Conservation (phyloP, 371 early-diverging fungal genomes). For the Rhizomucor miehei region DNA sequence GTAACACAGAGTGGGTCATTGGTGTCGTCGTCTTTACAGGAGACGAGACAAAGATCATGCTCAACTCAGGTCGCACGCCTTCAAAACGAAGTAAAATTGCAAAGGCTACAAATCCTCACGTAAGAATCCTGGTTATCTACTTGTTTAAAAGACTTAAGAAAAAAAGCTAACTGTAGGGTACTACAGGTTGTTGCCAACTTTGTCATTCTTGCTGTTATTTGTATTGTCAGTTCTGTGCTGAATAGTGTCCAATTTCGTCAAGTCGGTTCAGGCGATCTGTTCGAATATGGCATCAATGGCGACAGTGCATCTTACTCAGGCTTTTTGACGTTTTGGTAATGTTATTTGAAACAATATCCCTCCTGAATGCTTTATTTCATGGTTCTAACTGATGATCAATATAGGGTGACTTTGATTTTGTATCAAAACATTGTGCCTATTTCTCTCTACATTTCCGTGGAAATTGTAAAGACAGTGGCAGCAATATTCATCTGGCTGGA, state of each 20-base stretch:
- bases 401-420: slow-evolving; percentile 52
- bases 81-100: slow-evolving; percentile 95
- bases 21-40: slow-evolving; percentile 87
- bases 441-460: slow-evolving; percentile 95
- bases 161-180: background rate
- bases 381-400: slow-evolving; percentile 57
- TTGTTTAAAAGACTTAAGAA: background rate
- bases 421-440: slow-evolving; percentile 81
- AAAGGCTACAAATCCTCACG: slow-evolving; percentile 88
- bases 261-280: slow-evolving; percentile 25
- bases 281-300: slow-evolving; percentile 37
- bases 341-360: slow-evolving; percentile 7
- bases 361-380: slow-evolving; percentile 14
- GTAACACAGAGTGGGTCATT: slow-evolving; percentile 87
- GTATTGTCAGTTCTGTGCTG: slow-evolving; percentile 61
- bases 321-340: slow-evolving; percentile 51
- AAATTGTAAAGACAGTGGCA: slow-evolving; percentile 79
- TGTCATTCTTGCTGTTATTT: slow-evolving; percentile 45
- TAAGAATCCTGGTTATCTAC: slow-evolving; percentile 25
- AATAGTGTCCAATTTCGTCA: slow-evolving; percentile 53
- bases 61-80: slow-evolving; percentile 88
- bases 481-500: slow-evolving; percentile 84
- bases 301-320: slow-evolving; percentile 32
- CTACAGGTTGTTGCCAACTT: slow-evolving; percentile 47
- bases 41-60: slow-evolving; percentile 86